These are phyloP conservation scores for Aphanomyces cochlioides DNA, from an alignment of 352 stramenopile species.

Conservation along the genomic window DNA sequence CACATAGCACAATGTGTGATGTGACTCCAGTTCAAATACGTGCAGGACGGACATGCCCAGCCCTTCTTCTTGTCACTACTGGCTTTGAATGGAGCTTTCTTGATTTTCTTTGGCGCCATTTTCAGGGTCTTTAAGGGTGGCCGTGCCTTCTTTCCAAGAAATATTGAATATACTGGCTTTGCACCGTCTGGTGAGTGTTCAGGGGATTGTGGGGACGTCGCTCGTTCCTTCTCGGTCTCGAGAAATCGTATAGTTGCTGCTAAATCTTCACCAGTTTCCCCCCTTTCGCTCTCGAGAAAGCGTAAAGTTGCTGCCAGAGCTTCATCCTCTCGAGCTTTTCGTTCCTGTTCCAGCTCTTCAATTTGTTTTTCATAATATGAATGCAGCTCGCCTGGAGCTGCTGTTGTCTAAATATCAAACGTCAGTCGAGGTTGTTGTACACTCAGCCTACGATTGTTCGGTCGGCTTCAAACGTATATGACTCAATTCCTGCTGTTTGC, in stretches of 20 bases:
- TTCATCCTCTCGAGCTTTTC: neutral
- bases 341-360: neutral
- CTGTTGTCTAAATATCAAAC: neutral
- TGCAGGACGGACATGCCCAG: neutral
- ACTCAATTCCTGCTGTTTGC: conserved; percentile 16
- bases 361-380: conserved; percentile 21
- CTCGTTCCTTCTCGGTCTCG: neutral
- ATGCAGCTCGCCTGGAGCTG: conserved; percentile 20
- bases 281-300: conserved; percentile 11
- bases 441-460: too few relatives aligned
- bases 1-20: neutral
- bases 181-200: neutral
- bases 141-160: neutral
- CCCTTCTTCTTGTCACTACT: neutral
- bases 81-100: neutral
- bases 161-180: neutral
- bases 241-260: neutral
- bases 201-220: neutral
- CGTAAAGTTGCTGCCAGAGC: conserved; percentile 12
- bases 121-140: neutral
- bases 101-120: neutral
- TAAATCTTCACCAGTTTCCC: neutral
- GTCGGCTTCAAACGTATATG: conserved; percentile 13
- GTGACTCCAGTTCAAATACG: conserved; percentile 9
- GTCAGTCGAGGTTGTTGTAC: too few relatives aligned